Base-by-base conservation (phyloP, 768 basidiomycete species). In the Mycena galericulata region DNA sequence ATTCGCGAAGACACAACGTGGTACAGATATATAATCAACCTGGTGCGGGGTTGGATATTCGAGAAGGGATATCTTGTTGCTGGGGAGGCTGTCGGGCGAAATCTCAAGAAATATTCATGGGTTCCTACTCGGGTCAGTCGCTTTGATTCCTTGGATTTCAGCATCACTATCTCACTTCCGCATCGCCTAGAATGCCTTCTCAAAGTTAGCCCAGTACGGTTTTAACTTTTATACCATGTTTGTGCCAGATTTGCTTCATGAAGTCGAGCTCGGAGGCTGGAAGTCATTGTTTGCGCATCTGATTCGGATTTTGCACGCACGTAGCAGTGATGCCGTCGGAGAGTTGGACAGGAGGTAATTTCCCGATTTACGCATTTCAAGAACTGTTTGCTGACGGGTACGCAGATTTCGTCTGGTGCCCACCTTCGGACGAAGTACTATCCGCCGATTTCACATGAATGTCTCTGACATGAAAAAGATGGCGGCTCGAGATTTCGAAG, bases 401-500 rank as follows among this genome's bases (percentile, higher is more conserved):
- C 22, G 20, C 26, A 79, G 79, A n/a, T 82, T 73, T 62, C 75
- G 76, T 0, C 20, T 55, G 30, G 68, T 79, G 1, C 68, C 78
- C 22, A 75, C 77, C 18, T 81, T 79, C 66, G 79, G 80, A 0
- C 57, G 71, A 2, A 74, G 67, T 7, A 78, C 79, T 0, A 86
- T 86, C 10, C 75, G 79, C 0, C 61, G 69, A 14, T 85, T 86
- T 59, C 51, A 69, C 20, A 55, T 49, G 0, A 82, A 84, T 64
- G 74, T 78, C 0, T 78, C 80, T 0, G 78, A 77, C 18, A 77
- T 83, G 76, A 79, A 78, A 41, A 76, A 81, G 32, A 60, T 79
- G 3, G 79, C 79, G 9, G 85, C 77, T 1, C 70, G 79, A 0
- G 80, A 86, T 50, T 86, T 80, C 57, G 81, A 85, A 55, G 83